Evolutionary conservation across 2,329 filamentous ascomycete species (phyloP).

Genomic region (Westerdykella ornata): DNA sequence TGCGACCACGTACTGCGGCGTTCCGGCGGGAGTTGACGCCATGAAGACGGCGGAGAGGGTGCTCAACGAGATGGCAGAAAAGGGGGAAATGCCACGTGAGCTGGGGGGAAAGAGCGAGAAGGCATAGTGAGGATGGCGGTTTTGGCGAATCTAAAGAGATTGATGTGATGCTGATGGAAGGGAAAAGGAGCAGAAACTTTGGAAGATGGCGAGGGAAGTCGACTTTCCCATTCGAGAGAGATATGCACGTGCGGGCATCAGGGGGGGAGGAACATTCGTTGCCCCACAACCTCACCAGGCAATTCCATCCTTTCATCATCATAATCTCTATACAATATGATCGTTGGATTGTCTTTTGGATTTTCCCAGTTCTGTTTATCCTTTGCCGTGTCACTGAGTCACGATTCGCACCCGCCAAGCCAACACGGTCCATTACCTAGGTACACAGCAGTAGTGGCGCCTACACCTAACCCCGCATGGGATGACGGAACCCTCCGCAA

Average conservation of each 20-base stretch:
- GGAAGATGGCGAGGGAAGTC: too few species aligned
- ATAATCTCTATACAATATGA: too few species aligned
- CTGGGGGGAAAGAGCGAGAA: conserved; percentile 26
- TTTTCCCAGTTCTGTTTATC: background rate
- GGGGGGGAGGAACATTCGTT: too few species aligned
- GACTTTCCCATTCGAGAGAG: too few species aligned
- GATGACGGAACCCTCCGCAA: conserved; percentile 12
- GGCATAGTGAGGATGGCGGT: conserved; percentile 13
- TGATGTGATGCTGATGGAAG: background rate
- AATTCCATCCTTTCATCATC: too few species aligned
- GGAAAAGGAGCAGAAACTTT: background rate
- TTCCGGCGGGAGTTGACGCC: conserved; percentile 50
- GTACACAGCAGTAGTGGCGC: too few species aligned
- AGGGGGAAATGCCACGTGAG: conserved; percentile 36
- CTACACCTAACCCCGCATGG: conserved; percentile 16
- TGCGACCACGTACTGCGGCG: conserved; percentile 48
- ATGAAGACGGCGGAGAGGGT: conserved; percentile 49
- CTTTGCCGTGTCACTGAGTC: conserved; percentile 2
- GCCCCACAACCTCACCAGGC: too few species aligned
- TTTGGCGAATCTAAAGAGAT: background rate
- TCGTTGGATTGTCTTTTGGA: background rate
- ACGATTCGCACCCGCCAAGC: conserved; percentile 10
- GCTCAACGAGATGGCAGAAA: conserved; percentile 47
- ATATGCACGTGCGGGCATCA: too few species aligned
- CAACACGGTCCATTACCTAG: conserved; percentile 8